These are phyloP conservation scores for Syzygium aromaticum DNA, from an alignment of 345 rosid genomes.

Conservation along the genomic window DNA sequence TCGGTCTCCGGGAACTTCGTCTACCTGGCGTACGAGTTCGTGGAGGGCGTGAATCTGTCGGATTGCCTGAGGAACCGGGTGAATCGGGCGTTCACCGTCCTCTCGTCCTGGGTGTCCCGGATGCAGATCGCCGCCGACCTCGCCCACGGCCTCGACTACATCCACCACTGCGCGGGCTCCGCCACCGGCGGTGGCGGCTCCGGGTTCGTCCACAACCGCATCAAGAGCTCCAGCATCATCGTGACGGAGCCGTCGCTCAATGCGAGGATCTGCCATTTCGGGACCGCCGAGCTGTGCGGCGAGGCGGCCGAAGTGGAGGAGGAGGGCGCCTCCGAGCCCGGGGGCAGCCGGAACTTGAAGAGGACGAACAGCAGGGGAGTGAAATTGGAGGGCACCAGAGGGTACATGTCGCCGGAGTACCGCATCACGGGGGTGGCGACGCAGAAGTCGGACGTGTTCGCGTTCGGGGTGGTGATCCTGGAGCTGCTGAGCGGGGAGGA, in stretches of 20 bases:
- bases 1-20: constrained; percentile 24
- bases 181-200: constrained; percentile 17
- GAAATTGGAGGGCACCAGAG: constrained; percentile 41
- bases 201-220: constrained; percentile 31
- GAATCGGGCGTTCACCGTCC: constrained; percentile 36
- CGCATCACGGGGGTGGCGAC: constrained; percentile 21
- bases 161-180: constrained; percentile 33
- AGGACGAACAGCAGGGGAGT: constrained; percentile 5
- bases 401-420: constrained; percentile 54
- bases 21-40: constrained; percentile 37
- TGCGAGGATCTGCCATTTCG: constrained; percentile 43
- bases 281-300: constrained; percentile 39
- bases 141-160: constrained; percentile 43
- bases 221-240: constrained; percentile 39
- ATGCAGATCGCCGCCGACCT: constrained; percentile 43
- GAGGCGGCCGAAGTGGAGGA: constrained; percentile 11
- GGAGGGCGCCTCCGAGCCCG: constrained; percentile 15
- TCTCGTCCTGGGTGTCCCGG: constrained; percentile 36
- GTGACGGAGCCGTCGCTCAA: constrained; percentile 20
- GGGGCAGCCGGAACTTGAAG: constrained; percentile 7
- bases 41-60: constrained; percentile 27
- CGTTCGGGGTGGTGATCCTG: constrained; percentile 44
- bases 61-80: constrained; percentile 32
- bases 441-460: constrained; percentile 38
- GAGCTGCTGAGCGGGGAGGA: constrained; percentile 45